phyloP scores from a whole-genome alignment of 306 rosid genomes.

The Fagus crenata region DNA sequence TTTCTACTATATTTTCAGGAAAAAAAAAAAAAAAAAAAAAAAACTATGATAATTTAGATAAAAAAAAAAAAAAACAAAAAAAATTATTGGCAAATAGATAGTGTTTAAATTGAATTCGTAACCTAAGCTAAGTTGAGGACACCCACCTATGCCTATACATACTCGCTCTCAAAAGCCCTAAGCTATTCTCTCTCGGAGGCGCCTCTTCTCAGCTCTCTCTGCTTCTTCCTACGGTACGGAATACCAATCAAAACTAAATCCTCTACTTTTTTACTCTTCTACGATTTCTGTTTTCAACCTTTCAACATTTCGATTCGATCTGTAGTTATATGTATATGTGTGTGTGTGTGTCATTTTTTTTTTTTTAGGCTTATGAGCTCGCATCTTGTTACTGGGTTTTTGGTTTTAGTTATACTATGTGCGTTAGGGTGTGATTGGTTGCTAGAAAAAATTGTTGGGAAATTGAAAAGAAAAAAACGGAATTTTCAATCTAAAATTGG shows the following conservation, averaged over 20 bases:
- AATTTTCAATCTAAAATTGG: neutral
- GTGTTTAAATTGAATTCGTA: no score
- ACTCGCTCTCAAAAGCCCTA: neutral
- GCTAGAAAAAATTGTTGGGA: neutral
- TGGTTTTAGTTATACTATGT: neutral
- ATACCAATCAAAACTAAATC: neutral
- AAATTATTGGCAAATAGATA: no score
- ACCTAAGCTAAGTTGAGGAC: no score
- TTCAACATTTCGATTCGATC: neutral
- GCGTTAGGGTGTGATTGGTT: neutral
- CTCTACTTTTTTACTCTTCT: neutral
- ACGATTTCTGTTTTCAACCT: neutral
- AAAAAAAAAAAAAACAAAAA: no score
- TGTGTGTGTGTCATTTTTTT: neutral
- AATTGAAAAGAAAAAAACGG: neutral
- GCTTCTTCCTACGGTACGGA: neutral
- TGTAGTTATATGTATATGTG: neutral
- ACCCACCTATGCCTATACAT: neutral
- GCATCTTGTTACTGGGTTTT: neutral
- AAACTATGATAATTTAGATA: no score
- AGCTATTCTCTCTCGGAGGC: constrained; percentile 5
- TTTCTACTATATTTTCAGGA: no score
- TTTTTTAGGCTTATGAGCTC: neutral
- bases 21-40: no score
- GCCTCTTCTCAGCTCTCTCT: constrained; percentile 3